Base-by-base conservation (phyloP, 2,329 filamentous ascomycete species). In the Immersiporthe knoxdaviesiana region DNA sequence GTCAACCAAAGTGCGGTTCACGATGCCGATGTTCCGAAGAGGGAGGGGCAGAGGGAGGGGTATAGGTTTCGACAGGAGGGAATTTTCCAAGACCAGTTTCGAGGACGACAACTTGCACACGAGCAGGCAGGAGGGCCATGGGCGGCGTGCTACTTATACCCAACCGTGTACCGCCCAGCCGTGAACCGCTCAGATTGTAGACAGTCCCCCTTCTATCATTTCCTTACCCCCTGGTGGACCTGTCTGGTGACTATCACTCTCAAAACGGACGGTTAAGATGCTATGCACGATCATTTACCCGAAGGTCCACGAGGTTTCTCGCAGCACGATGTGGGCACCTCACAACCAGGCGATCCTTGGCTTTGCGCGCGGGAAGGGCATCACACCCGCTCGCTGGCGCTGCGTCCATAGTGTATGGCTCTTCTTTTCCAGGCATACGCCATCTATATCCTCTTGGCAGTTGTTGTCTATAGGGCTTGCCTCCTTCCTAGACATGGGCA, bases 261-360 rank as follows among this genome's bases (percentile, higher is more conserved):
- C 18, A 21, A 16, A 27, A 56, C 14, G 27, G 52, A 18, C 52
- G 52, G 44, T 32, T 59, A 18, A 60, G 44, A 56, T 56, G 63
- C 54, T n/a, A 66, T 63, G 60, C 32, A 21, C 32, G 12, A 41
- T 59, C 35, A 67, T 69, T 69, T 69, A 69, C 64, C 68, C 68
- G 68, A 63, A 47, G 65, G 64, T 52, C 59, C 64, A 69, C 68
- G 60, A 69, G 68, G 56, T 35, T 62, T 24, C 59, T 65, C 62
- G 62, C 58, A 61, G 67, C 56, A 65, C 32, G 44, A 21, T 67
- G 63, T 66, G 67, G 67, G 54, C 67, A 66, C 62, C 21, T 24
- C 44, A 21, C 41, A 27, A 47, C 63, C 59, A 62, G 67, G 67
- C 67, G 63, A 61, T 47, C 67, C 67, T 60, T 65, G 67, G 54